phyloP scores from a whole-genome alignment of 148 eudicot species.

The Rhododendron kiyosumense region DNA sequence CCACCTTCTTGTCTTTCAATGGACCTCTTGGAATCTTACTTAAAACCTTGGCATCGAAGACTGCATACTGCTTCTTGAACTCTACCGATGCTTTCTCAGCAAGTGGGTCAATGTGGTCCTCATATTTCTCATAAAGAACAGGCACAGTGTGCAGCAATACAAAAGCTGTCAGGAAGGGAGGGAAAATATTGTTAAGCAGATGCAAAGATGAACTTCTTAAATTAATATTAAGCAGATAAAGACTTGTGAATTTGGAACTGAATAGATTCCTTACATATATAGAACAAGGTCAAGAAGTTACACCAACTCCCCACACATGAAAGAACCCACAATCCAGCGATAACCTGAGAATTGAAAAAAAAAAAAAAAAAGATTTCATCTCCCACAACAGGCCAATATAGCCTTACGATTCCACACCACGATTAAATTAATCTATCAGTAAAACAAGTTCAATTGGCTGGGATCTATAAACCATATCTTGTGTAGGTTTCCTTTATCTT shows the following conservation, averaged over 20 bases:
- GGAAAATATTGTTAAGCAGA: background rate
- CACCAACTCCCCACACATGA: conserved; percentile 68
- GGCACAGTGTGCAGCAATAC: conserved; percentile 80
- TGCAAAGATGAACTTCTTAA: background rate
- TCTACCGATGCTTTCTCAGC: conserved; percentile 78
- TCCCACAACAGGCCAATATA: background rate
- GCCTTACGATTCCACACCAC: background rate
- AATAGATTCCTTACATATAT: conserved; percentile 58
- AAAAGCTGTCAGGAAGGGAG: conserved; percentile 40
- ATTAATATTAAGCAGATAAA: background rate
- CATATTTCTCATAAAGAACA: conserved; percentile 74
- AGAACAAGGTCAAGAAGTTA: conserved; percentile 74
- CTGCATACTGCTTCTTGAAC: conserved; percentile 79
- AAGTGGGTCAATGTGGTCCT: conserved; percentile 73
- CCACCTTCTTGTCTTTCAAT: conserved; percentile 53
- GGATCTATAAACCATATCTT: background rate
- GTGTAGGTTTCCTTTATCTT: background rate
- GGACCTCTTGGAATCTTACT: conserved; percentile 75
- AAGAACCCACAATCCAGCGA: conserved; percentile 82
- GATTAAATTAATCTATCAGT: background rate
- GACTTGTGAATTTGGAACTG: background rate
- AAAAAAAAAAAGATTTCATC: background rate
- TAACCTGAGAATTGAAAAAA: conserved; percentile 36
- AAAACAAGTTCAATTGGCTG: background rate
- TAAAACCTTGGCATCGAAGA: conserved; percentile 65